Percentiles rank a stretch among this genome's conserved stretches.
phyloP scores from a whole-genome alignment of 2,329 filamentous ascomycete species.

The Botryotinia convoluta region DNA sequence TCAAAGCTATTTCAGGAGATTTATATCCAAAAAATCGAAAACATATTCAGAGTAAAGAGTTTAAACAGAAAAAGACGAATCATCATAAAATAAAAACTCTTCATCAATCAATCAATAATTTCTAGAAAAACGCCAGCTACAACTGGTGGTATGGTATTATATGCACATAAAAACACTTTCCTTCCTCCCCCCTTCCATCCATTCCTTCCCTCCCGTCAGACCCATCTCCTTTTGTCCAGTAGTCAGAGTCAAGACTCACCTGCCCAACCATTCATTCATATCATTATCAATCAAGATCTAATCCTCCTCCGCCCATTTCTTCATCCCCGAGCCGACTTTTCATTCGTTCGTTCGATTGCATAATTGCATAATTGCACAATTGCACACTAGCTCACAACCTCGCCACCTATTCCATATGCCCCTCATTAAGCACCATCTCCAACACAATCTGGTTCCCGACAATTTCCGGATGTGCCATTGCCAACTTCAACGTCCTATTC shows the following conservation, averaged over 20 bases:
- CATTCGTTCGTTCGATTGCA: too few relatives aligned
- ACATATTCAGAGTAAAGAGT: not conserved
- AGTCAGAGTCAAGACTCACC: not conserved
- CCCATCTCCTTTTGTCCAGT: slow-evolving; percentile 4
- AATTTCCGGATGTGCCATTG: slow-evolving; percentile 89
- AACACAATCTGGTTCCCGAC: slow-evolving; percentile 83
- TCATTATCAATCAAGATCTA: not conserved
- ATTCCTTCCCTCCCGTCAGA: not conserved
- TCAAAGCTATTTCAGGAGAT: too few relatives aligned
- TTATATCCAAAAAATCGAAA: too few relatives aligned
- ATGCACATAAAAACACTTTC: slow-evolving; percentile 11
- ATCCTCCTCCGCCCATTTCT: too few relatives aligned
- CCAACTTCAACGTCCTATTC: slow-evolving; percentile 83
- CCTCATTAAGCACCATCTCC: slow-evolving; percentile 90
- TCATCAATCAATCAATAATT: not conserved
- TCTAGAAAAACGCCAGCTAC: not conserved
- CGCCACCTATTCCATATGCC: slow-evolving; percentile 48
- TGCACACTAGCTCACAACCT: not conserved
- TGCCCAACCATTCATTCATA: slow-evolving; percentile 2
- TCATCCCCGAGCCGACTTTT: not conserved
- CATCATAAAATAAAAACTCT: not conserved
- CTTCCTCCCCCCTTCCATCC: not conserved
- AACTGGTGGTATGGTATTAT: slow-evolving; percentile 11
- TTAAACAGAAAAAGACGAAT: not conserved
- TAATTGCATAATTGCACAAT: too few relatives aligned